These are phyloP conservation scores for Russula virescens DNA, from an alignment of 768 basidiomycete genomes.

Conservation along the genomic window DNA sequence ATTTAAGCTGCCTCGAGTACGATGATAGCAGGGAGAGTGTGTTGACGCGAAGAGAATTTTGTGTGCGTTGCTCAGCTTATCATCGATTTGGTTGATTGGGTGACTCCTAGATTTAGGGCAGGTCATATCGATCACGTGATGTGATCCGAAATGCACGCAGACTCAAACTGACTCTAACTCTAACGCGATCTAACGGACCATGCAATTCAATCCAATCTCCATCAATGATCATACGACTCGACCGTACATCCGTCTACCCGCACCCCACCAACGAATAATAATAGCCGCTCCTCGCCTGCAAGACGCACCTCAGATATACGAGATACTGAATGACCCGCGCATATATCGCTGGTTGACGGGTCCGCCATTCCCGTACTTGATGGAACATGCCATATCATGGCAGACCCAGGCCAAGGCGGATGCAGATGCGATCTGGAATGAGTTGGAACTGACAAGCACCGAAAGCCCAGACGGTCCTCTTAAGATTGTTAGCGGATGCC, in stretches of 20 bases:
- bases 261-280: slow-evolving; percentile 48
- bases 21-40: slow-evolving; percentile 1
- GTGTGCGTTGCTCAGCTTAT: slow-evolving; percentile 33
- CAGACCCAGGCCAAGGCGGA: slow-evolving; percentile 24
- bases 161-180: no score
- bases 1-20: slow-evolving; percentile 6
- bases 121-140: slow-evolving; percentile 5
- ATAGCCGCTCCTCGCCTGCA: slow-evolving; percentile 50
- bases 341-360: slow-evolving; percentile 42
- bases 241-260: slow-evolving; percentile 49
- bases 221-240: slow-evolving; percentile 41
- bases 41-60: slow-evolving; percentile 1
- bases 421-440: slow-evolving; percentile 26
- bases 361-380: slow-evolving; percentile 51
- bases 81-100: slow-evolving; percentile 32
- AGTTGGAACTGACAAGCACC: slow-evolving; percentile 28
- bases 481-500: slow-evolving; percentile 1
- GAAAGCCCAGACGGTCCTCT: slow-evolving; percentile 29
- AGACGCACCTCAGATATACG: slow-evolving; percentile 37
- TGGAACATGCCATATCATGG: slow-evolving; percentile 39
- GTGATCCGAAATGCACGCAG: no score
- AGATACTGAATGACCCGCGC: slow-evolving; percentile 44
- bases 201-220: slow-evolving; percentile 28
- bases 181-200: no score
- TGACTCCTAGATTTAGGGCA: slow-evolving; percentile 11